Conservation (phyloP, 176 grass and related monocot species). For the Chloris gayana region DNA sequence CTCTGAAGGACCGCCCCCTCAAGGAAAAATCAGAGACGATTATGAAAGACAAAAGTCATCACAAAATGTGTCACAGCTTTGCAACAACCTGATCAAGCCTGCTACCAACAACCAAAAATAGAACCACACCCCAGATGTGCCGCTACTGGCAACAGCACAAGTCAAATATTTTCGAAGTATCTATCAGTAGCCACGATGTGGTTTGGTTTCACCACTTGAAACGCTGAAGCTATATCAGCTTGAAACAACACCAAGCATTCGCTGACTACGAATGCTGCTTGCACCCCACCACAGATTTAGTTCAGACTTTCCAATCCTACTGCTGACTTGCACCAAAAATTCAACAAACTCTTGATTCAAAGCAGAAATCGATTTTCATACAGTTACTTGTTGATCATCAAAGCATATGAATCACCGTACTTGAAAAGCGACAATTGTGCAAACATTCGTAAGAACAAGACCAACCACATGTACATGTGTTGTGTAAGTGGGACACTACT, state of each 20-base stretch:
- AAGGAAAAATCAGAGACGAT: no score
- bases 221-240: neutral
- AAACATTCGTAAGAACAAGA: neutral
- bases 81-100: conserved; percentile 2
- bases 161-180: neutral
- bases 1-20: no score
- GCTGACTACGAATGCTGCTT: conserved; percentile 11
- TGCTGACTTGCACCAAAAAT: conserved; percentile 3
- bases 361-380: neutral
- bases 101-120: conserved; percentile 21
- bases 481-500: neutral
- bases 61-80: neutral
- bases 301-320: conserved; percentile 6
- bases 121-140: neutral
- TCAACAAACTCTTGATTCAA: neutral
- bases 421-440: neutral
- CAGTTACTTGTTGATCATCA: neutral
- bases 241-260: conserved; percentile 34
- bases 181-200: conserved; percentile 19
- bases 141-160: neutral
- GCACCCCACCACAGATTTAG: conserved; percentile 13
- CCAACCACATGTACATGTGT: neutral
- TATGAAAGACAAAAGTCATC: neutral
- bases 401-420: neutral
- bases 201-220: neutral